Evolutionary conservation across 208 protist genomes (phyloP), one percentile per base, ranked within the genome.

Genomic region (Acanthamoeba royreba): DNA sequence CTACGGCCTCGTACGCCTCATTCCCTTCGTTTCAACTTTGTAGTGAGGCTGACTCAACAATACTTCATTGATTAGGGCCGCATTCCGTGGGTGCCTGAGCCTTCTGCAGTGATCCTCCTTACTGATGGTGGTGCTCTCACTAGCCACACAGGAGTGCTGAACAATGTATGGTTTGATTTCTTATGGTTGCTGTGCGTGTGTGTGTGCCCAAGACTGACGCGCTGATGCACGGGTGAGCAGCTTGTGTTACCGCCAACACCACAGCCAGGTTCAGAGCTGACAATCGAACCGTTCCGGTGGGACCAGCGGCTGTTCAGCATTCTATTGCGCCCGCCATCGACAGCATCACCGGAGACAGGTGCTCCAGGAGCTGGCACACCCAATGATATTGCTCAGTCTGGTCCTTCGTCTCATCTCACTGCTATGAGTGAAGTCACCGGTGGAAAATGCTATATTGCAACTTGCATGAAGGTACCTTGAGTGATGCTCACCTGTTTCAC

Each of bases 271-370:
- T 79, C 55, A 31, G 94, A 96, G 45, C 9, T 94, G 38, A 94
- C 94, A 11, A 61, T 22, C 13, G 94, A 96, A 13, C 88, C 94
- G 19, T 96, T 94, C 45, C 35, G 94, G 52, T 96, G 94, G 94
- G 94, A 96, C 31, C 94, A 96, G 31, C 58, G 88, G 22, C 61
- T 96, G 13, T 96, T 92, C 49, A 94, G 89, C 17, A 81, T 96
- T 5, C 17, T 96, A 1, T 79, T 96, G 3, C 45, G 45, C 33
- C 83, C 94, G 31, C 40, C 33, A 8, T 45, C 66, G 2, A 40
- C 45, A n/a, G 17, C 40, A 28, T 9, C 85, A 35, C 35, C 89
- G 28, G 35, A 22, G 9, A 42, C 43, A n/a, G n/a, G 43, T 31
- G 2, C 22, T 69, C 4, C n/a, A 28, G 43, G 47, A 63, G 38